A percentile compares a stretch with the other conserved stretches of the same genome.
These are phyloP conservation scores for Termitomyces sp. DNA, from an alignment of 768 basidiomycete species.

Conservation along the genomic window DNA sequence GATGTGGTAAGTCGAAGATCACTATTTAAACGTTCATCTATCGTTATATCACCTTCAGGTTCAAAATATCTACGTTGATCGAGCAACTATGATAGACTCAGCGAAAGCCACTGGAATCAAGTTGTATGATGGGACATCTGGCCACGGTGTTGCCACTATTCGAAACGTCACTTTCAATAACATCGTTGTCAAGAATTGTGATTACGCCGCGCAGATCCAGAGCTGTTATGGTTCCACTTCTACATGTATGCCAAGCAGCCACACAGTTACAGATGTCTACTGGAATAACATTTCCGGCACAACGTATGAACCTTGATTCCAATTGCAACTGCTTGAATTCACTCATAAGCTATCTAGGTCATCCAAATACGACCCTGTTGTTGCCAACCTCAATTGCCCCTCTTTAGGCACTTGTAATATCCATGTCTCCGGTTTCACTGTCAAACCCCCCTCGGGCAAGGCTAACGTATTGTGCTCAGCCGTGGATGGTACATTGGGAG, in stretches of 20 bases:
- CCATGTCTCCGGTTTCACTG: constrained; percentile 18
- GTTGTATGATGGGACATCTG: constrained; percentile 24
- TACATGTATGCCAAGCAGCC: constrained; percentile 22
- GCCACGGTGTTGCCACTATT: constrained; percentile 27
- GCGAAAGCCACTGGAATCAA: constrained; percentile 30
- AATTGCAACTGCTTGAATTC: background rate
- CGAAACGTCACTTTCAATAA: constrained; percentile 26
- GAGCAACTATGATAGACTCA: constrained; percentile 27
- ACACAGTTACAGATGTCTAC: constrained; percentile 21
- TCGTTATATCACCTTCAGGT: constrained; percentile 12
- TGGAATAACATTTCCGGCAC: constrained; percentile 24
- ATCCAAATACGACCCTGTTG: constrained; percentile 19
- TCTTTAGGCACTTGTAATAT: constrained; percentile 22
- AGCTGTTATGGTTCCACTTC: constrained; percentile 23
- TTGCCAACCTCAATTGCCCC: constrained; percentile 27
- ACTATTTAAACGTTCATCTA: background rate
- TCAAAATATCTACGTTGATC: constrained; percentile 22
- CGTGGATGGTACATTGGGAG: constrained; percentile 21
- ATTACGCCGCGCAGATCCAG: constrained; percentile 30
- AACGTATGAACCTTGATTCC: constrained; percentile 16
- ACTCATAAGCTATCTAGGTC: constrained; percentile 12
- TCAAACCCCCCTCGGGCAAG: constrained; percentile 23
- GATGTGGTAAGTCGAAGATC: constrained; percentile 12
- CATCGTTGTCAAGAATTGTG: constrained; percentile 26
- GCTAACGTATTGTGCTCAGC: constrained; percentile 22